Conservation (phyloP, 495 filamentous ascomycete genomes). For the Lentithecium fluviatile region DNA sequence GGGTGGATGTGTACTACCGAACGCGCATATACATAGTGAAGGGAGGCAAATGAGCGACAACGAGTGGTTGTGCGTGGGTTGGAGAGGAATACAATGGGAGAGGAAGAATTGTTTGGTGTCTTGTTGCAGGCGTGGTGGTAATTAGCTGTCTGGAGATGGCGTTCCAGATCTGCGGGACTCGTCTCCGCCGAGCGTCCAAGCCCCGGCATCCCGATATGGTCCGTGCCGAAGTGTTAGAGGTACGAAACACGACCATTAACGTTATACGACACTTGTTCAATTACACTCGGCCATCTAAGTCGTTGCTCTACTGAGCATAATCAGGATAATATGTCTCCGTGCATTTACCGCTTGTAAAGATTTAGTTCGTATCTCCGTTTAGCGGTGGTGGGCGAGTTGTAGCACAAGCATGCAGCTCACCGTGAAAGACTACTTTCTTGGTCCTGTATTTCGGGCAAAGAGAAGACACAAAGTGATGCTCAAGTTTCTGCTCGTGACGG, state of each 20-base stretch:
- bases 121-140: not conserved
- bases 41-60: slow-evolving; percentile 3
- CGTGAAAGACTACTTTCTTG: no score
- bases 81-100: not conserved
- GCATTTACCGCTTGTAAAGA: no score
- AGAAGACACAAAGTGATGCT: no score
- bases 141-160: slow-evolving; percentile 9
- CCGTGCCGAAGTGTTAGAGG: not conserved
- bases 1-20: slow-evolving; percentile 19
- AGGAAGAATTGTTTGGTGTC: not conserved
- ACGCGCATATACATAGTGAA: slow-evolving; percentile 29
- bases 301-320: no score
- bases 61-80: no score
- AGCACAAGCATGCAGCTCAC: no score
- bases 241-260: not conserved
- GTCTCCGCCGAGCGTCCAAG: not conserved
- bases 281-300: no score
- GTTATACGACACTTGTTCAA: slow-evolving; percentile 1
- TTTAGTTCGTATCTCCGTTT: no score
- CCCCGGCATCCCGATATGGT: not conserved
- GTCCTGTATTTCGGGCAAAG: no score
- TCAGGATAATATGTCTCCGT: no score
- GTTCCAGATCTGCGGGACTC: not conserved
- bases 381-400: no score
- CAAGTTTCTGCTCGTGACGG: no score